phyloP scores from a whole-genome alignment of 805 yeast genomes.

The Saccharomycopsis sp. region DNA sequence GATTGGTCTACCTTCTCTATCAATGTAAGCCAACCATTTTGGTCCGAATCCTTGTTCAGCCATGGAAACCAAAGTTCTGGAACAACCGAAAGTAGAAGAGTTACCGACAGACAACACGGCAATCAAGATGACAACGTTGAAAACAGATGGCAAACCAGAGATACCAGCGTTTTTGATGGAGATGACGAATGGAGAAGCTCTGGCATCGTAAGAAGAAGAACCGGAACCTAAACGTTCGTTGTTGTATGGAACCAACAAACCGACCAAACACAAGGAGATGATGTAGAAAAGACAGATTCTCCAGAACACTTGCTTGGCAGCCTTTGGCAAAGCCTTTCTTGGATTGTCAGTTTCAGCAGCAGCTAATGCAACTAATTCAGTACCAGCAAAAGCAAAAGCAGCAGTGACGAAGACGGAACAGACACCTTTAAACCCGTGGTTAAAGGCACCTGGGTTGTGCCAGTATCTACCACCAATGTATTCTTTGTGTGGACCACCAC shows the following conservation, averaged over 20 bases:
- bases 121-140: slow-evolving; percentile 62
- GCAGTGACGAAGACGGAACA: slow-evolving; percentile 71
- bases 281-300: slow-evolving; percentile 68
- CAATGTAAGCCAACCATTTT: slow-evolving; percentile 50
- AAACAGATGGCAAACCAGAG: slow-evolving; percentile 53
- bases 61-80: slow-evolving; percentile 58
- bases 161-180: slow-evolving; percentile 62
- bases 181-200: slow-evolving; percentile 75
- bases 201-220: slow-evolving; percentile 46
- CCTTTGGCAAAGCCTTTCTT: slow-evolving; percentile 57
- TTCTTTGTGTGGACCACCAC: slow-evolving; percentile 46
- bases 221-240: slow-evolving; percentile 39
- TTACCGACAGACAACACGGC: slow-evolving; percentile 69
- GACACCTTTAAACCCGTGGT: slow-evolving; percentile 57
- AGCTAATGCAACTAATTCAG: slow-evolving; percentile 67
- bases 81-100: slow-evolving; percentile 62
- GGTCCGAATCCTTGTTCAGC: slow-evolving; percentile 63
- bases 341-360: slow-evolving; percentile 76
- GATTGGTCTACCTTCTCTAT: slow-evolving; percentile 62
- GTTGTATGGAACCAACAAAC: slow-evolving; percentile 67
- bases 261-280: slow-evolving; percentile 46
- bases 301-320: slow-evolving; percentile 81
- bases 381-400: slow-evolving; percentile 70
- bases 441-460: slow-evolving; percentile 50
- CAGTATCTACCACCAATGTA: slow-evolving; percentile 46